Evolutionary conservation across 2,329 filamentous ascomycete genomes (phyloP), one percentile per base, ranked within the genome.

Genomic region (Fusarium sp.): DNA sequence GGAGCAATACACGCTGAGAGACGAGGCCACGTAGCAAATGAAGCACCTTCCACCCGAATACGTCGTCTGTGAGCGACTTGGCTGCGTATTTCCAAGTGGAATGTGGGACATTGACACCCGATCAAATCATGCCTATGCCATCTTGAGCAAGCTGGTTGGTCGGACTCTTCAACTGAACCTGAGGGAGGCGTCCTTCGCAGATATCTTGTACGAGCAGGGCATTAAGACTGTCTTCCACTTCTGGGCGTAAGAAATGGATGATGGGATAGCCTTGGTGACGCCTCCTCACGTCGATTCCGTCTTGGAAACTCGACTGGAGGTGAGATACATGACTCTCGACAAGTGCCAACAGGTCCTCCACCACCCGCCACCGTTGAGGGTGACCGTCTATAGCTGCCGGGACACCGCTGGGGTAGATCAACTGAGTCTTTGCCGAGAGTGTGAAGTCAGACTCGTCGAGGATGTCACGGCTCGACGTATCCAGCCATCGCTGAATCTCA

Each of bases 391-490:
- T 81, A 0, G 83, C 72, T 8, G 82, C 79, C 41, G 88, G 86
- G 0, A 82, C 64, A 0, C 90, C 89, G 7, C 85, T 86, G 0
- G 89, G 88, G 52, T 91, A 91, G 5, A 91, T 89, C 0, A 92
- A 79, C 67, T 92, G 88, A 0, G 88, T 90, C 37, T 86, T 87
- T 0, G 87, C 84, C 0, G 86, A 86, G 0, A 92, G 79, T 0
- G 87, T 90, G 43, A 87, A 84, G 69, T 91, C 89, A 3, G 86
- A 92, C 75, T 94, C 92, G 70, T 94, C 92, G 0, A 94, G 80
- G 0, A 94, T 84, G 75, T 94, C 92, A 0, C 91, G 85, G 4
- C 85, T 88, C 2, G 82, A 76, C 0, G 69, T 67, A 3, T 87
- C 82, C 7, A 93, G 77, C 83, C 87, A 89, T 0, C 79, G 67